phyloP scores from a whole-genome alignment of 352 stramenopile genomes.

The Albugo laibachii region DNA sequence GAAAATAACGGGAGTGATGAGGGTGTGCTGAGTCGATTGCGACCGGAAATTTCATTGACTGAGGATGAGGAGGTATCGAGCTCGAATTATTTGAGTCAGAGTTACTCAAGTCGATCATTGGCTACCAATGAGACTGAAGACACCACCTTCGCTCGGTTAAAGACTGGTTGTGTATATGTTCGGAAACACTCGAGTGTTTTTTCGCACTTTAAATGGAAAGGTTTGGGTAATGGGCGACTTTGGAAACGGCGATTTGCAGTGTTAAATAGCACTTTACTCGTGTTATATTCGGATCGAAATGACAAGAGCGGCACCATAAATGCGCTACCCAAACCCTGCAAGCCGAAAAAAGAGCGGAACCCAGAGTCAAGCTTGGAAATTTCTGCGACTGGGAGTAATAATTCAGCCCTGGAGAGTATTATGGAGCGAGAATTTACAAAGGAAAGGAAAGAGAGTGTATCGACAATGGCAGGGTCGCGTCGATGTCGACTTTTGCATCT shows the following conservation, averaged over 20 bases:
- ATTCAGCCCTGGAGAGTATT: neutral
- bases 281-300: conserved; percentile 35
- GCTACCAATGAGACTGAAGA: neutral
- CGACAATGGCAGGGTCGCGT: conserved; percentile 9
- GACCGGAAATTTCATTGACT: no score
- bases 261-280: conserved; percentile 34
- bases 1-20: no score
- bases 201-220: conserved; percentile 47
- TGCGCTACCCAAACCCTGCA: neutral
- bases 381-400: neutral
- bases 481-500: conserved; percentile 48
- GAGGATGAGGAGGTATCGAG: no score
- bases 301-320: conserved; percentile 12
- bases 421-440: no score
- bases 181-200: conserved; percentile 70
- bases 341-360: neutral
- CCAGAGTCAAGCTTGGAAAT: neutral
- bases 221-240: conserved; percentile 18
- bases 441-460: neutral
- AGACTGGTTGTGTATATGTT: conserved; percentile 45
- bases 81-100: no score
- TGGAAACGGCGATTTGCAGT: conserved; percentile 77
- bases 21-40: no score
- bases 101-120: no score
- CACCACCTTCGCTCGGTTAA: conserved; percentile 28